phyloP scores from a whole-genome alignment of 768 basidiomycete species.

The Wakefieldia striispora region DNA sequence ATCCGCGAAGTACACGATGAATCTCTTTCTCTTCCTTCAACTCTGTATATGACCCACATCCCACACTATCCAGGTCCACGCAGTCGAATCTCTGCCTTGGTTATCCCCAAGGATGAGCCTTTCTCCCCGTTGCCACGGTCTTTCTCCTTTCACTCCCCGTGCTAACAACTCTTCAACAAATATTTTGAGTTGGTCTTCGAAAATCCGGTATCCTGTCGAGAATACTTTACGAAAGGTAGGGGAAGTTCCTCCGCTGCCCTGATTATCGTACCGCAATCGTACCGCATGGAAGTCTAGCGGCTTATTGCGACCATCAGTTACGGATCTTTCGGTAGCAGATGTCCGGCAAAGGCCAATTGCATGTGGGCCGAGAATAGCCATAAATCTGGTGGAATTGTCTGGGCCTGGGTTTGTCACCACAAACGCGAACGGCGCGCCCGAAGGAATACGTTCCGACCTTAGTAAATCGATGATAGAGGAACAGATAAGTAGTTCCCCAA shows the following conservation, averaged over 20 bases:
- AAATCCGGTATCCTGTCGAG: conserved; percentile 7
- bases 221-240: conserved; percentile 3
- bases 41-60: conserved; percentile 9
- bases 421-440: conserved; percentile 15
- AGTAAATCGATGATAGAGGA: neutral
- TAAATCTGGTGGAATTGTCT: conserved; percentile 12
- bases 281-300: conserved; percentile 4
- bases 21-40: neutral
- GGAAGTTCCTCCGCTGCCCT: neutral
- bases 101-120: neutral
- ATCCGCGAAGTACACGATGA: neutral
- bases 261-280: neutral
- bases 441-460: conserved; percentile 9
- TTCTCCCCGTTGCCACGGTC: conserved; percentile 8
- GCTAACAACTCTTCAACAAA: neutral
- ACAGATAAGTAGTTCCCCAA: neutral
- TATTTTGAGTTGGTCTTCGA: conserved; percentile 8
- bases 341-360: conserved; percentile 13
- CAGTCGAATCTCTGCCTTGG: neutral
- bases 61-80: conserved; percentile 17
- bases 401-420: conserved; percentile 11
- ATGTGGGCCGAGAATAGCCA: conserved; percentile 19
- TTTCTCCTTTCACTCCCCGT: conserved; percentile 1
- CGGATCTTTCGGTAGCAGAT: neutral
- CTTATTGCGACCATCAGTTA: neutral